Evolutionary conservation across 2,329 filamentous ascomycete species (phyloP), one percentile per base, ranked within the genome.

Genomic region (Epichloe brachyelytri): DNA sequence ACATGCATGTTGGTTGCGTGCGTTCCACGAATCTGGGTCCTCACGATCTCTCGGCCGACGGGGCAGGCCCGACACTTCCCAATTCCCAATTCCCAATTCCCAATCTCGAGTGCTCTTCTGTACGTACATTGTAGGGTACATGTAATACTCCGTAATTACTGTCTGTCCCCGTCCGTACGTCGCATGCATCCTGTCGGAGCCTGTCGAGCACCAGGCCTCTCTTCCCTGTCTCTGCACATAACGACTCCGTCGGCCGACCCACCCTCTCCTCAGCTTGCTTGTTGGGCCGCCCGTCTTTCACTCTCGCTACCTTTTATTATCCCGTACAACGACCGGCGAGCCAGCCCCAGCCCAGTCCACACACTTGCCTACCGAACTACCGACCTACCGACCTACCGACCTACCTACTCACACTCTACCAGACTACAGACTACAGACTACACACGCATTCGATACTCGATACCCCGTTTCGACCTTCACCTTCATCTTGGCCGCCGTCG

Each of bases 21-120:
- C 19, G 39, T 45, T 39, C 43, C 43, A 46, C 41, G 48, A 30
- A 39, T 14, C 43, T 40, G 48, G 41, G 36, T 46, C 34, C 48
- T 50, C 48, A 22, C 43, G 34, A 46, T 46, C 41, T 50, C 36
- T 50, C 48, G 48, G 48, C 48, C 48, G 48, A 46, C 43, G 12
- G 48, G 41, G 40, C 20, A 43, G 17, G 30, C 17, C 47, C 47
- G 47, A 43, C 47, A 36, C 2, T 19, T 19, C 19, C 19, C 19
- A 8, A 26, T 8, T 26, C 22, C 22, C 22, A 26, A 26, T 8
- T 26, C 22, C 22, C 22, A 43, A 15, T 36, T n/a, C 38, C 46
- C 14, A 22, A 3, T 15, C 12, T n/a, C 45, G 10, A 38, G 34
- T 15, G 20, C 12, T 22, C 43, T 46, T 2, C 30, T 38, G 26